Evolutionary conservation across 495 filamentous ascomycete species (phyloP).

Genomic region (Aspergillus conjunctus): DNA sequence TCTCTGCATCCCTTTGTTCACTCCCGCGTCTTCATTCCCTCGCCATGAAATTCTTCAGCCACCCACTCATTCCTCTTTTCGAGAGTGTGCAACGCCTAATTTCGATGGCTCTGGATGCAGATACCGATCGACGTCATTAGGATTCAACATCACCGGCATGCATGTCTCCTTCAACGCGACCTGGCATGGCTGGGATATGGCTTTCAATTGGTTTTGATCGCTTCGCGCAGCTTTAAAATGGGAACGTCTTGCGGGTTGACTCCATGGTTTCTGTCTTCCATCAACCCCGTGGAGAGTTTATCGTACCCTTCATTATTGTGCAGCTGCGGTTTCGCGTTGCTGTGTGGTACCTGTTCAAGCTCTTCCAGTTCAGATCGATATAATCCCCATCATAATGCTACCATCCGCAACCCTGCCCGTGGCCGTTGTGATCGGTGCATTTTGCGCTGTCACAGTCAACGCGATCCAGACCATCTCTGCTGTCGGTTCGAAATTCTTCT

Average conservation of each 20-base stretch:
- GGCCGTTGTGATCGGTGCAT: slow-evolving; percentile 34
- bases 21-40: neutral
- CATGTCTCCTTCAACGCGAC: slow-evolving; percentile 9
- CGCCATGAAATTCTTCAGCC: neutral
- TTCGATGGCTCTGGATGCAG: neutral
- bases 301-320: neutral
- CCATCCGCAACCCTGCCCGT: slow-evolving; percentile 8
- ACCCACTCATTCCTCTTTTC: neutral
- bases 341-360: no score
- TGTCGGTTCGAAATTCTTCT: slow-evolving; percentile 85
- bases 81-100: neutral
- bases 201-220: neutral
- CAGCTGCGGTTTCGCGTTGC: neutral
- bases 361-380: no score
- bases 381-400: neutral
- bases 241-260: neutral
- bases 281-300: neutral
- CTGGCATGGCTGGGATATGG: slow-evolving; percentile 11
- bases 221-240: neutral
- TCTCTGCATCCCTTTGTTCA: slow-evolving; percentile 1
- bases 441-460: slow-evolving; percentile 30
- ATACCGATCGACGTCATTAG: slow-evolving; percentile 23
- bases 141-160: slow-evolving; percentile 7
- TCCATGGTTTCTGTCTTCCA: neutral
- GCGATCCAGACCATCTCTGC: slow-evolving; percentile 61